Percentiles rank a stretch among this genome's conserved stretches.
These are phyloP conservation scores for Ceratocystis alfenasii DNA, from an alignment of 2,329 filamentous ascomycete species.

Conservation along the genomic window DNA sequence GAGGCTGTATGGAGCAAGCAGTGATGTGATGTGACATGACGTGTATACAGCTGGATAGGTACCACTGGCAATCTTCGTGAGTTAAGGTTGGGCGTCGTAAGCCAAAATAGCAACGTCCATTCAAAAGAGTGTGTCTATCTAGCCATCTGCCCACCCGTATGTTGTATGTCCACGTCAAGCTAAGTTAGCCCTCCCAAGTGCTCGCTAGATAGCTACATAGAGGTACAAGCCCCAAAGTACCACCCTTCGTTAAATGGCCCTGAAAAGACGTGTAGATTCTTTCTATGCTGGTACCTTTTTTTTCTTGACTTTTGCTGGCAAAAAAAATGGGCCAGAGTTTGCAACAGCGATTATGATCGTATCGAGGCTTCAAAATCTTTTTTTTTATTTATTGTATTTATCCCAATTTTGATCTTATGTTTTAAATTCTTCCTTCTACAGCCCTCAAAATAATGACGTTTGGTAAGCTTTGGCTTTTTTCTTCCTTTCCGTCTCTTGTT, in stretches of 20 bases:
- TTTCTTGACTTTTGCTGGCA: not conserved
- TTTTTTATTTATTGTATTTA: not conserved
- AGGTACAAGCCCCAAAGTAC: no score
- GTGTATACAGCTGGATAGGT: not conserved
- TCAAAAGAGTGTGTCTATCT: no score
- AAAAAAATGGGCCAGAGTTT: constrained; percentile 9
- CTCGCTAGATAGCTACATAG: no score
- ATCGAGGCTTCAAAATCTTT: not conserved
- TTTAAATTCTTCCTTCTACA: not conserved
- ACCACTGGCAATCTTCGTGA: not conserved
- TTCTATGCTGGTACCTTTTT: not conserved
- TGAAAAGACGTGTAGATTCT: not conserved
- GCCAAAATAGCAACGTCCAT: not conserved
- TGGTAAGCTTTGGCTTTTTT: not conserved
- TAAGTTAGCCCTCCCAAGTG: no score
- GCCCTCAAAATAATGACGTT: not conserved
- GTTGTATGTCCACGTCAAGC: no score
- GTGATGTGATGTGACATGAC: not conserved
- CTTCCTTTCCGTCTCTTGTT: not conserved
- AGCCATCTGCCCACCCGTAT: no score
- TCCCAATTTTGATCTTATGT: not conserved
- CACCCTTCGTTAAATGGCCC: no score
- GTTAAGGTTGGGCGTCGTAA: not conserved
- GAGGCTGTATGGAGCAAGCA: no score
- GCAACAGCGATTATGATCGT: not conserved